Percentiles rank a stretch among this genome's conserved stretches.
These are phyloP conservation scores for Mucor indicus DNA, from an alignment of 371 early-diverging fungal genomes.

Conservation along the genomic window DNA sequence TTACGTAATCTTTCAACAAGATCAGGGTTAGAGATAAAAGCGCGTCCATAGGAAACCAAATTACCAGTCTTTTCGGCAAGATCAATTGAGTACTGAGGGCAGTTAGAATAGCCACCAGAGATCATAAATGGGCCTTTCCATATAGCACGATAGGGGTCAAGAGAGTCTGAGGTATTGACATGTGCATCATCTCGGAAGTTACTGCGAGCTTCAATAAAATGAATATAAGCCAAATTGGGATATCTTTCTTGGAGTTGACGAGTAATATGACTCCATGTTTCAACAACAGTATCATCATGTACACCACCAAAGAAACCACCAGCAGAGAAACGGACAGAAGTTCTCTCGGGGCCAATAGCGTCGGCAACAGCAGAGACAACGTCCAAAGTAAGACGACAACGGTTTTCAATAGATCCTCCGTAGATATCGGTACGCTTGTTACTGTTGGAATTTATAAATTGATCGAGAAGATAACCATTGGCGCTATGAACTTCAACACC, in stretches of 20 bases:
- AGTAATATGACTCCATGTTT: conserved; percentile 24
- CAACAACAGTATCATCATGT: conserved; percentile 22
- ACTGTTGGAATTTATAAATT: conserved; percentile 46
- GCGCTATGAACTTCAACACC: conserved; percentile 70
- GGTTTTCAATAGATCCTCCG: not conserved
- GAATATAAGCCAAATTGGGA: conserved; percentile 25
- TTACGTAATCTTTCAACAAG: conserved; percentile 6
- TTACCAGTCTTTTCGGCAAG: conserved; percentile 1
- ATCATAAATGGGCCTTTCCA: too few species aligned
- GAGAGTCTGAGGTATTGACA: not conserved
- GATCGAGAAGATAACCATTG: conserved; percentile 60
- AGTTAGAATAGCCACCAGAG: conserved; percentile 3
- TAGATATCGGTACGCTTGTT: conserved; percentile 60
- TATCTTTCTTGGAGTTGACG: conserved; percentile 13
- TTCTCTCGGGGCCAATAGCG: too few species aligned
- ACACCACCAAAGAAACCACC: conserved; percentile 13
- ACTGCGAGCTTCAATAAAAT: conserved; percentile 26
- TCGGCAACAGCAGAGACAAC: too few species aligned
- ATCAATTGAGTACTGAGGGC: conserved; percentile 2
- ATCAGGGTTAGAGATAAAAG: conserved; percentile 19
- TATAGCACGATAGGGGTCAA: not conserved
- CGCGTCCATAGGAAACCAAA: conserved; percentile 9
- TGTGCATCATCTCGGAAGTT: not conserved
- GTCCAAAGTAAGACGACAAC: too few species aligned
- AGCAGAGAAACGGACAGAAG: too few species aligned